Evolutionary conservation across 441 rosid species (phyloP), one percentile per base, ranked within the genome.

Genomic region (Mallotus japonicus): DNA sequence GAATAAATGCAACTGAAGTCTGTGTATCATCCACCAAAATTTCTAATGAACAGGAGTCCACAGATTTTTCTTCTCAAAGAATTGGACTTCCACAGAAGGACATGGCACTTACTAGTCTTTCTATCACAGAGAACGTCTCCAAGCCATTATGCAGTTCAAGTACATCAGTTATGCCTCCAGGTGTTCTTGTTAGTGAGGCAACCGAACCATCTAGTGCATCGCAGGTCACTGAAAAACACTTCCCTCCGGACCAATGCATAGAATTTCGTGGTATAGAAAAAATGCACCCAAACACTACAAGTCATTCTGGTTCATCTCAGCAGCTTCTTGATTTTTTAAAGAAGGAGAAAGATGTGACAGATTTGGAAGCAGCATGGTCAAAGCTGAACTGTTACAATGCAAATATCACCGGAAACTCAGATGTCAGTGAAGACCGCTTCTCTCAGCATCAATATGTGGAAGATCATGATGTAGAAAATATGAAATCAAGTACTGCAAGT

Each of bases 131-230:
- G 24, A 56, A 42, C 7, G 12, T 68, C 60, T 58, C 69, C 22
- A 40, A 65, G 77, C 63, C 68, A 61, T 50, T 46, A 49, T 24
- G 19, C 16, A 24, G 51, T 63, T 20, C 32, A 61, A 55, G 58
- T 65, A 74, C 44, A 61, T 67, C 75, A 32, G 64, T 40, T 44
- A 40, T 69, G 62, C 71, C 62, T 55, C 62, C 62, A n/a, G 49
- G 60, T 53, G 51, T 68, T 54, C 32, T n/a, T 20, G 19, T 56
- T 28, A 8, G 60, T 19, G 55, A 67, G 54, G 44, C 59, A 24
- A 66, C 67, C 9, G 63, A 70, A 72, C 61, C 24, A 46, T 28
- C 69, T 19, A 53, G 16, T 65, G 69, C 34, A 42, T 44, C 60
- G 40, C 70, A 51, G 46, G 28, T 62, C 19, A 47, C 46, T 17